phyloP scores from a whole-genome alignment of 1,284 basidiomycete species.

The Apiotrichum sp. region DNA sequence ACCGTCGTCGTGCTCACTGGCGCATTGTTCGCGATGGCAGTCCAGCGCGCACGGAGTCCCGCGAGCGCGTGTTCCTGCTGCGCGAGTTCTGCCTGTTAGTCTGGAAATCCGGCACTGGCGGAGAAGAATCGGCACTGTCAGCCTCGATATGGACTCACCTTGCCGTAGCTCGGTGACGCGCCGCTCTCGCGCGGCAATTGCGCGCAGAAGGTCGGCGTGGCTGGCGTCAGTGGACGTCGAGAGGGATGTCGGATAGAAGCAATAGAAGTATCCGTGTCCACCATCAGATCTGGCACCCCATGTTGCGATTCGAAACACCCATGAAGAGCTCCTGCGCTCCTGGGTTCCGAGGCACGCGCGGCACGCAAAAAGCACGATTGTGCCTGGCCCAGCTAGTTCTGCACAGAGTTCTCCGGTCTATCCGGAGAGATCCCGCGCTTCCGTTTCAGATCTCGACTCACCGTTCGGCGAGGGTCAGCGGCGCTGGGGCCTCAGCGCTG shows the following conservation, averaged over 20 bases:
- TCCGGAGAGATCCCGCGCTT: too few species aligned
- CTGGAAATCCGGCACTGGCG: too few species aligned
- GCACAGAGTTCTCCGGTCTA: too few species aligned
- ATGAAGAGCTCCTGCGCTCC: too few species aligned
- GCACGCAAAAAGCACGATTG: too few species aligned
- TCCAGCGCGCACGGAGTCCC: conserved; percentile 33
- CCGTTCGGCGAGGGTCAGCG: conserved; percentile 22
- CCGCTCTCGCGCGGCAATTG: conserved; percentile 38
- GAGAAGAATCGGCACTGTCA: too few species aligned
- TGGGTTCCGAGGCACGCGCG: too few species aligned
- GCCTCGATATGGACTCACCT: conserved; percentile 20
- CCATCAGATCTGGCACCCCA: too few species aligned
- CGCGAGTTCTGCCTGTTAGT: conserved; percentile 27
- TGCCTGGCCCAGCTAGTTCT: too few species aligned
- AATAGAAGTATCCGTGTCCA: too few species aligned
- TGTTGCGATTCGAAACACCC: too few species aligned
- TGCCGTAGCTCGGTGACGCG: conserved; percentile 36
- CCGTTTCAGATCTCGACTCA: conserved; percentile 7
- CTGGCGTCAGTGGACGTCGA: conserved; percentile 18
- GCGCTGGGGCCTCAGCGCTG: neutral
- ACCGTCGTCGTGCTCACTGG: neutral
- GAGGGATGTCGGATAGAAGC: too few species aligned
- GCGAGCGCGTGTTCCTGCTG: conserved; percentile 32
- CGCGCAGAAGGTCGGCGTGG: conserved; percentile 36
- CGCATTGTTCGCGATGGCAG: conserved; percentile 23